Base-by-base conservation (phyloP, 331 rosid species). In the Malus hybrid region DNA sequence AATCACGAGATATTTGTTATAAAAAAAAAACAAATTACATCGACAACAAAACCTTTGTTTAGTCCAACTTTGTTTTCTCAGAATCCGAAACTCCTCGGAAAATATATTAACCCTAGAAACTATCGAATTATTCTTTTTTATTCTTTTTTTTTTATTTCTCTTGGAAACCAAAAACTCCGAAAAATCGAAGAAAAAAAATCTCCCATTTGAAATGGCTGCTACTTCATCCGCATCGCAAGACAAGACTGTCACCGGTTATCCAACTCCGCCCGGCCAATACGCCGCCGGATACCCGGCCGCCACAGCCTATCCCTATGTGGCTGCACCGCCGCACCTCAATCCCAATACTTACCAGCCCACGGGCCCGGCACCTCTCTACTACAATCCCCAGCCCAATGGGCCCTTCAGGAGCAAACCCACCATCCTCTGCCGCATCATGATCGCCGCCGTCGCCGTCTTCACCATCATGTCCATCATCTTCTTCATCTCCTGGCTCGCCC, bases 401-500 rank as follows among this genome's bases (percentile, higher is more conserved):
- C 31, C 48, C 31, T 31, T 6, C 46, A 4, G 27, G 28, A 5
- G 27, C 48, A 33, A 32, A 44, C 48, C 64, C 65, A 70, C 65
- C 29, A 3, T 32, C 65, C 34, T 73, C 77, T 12, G 55, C 69
- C 67, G 77, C 19, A 13, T 73, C 27, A 5, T 73, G 18, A 60
- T 60, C 24, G 27, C 18, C 6, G 44, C 27, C 44, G 33, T 73
- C n/a, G 22, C 39, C 6, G 19, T 73, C 6, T 39, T 44, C 48
- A 4, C 69, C 12, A 1, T 73, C 69, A 20, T 73, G 34, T 22
- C 34, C 69, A 6, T 73, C 22, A 29, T 73, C 57, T 61, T 2
- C 56, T 66, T 81, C 24, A 20, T 81, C 19, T 52, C 71, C 1
- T 86, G 87, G 83, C 28, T 83, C 32, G 13, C 65, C 54, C 77